These are phyloP conservation scores for Trypanosoma melophagium DNA, from an alignment of 208 protist species.

Conservation along the genomic window DNA sequence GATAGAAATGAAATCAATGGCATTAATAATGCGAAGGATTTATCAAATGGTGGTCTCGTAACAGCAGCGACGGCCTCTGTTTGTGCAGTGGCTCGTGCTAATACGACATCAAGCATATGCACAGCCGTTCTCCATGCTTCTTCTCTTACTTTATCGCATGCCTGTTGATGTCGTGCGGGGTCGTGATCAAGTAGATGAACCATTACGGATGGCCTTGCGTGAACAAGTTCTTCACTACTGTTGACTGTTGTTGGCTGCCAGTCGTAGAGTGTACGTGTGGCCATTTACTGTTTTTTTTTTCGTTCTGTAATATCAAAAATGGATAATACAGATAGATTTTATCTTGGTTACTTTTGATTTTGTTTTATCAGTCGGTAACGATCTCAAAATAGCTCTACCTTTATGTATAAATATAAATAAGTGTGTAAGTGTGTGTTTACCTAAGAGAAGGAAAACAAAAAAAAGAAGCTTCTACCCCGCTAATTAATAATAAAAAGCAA, in stretches of 20 bases:
- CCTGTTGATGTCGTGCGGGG: conserved; percentile 9
- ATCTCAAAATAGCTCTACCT: no score
- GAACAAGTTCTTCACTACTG: conserved; percentile 18
- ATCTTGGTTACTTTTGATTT: no score
- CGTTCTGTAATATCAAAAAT: no score
- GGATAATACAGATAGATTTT: no score
- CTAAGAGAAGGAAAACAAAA: no score
- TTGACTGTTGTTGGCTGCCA: background rate
- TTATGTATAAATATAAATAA: no score
- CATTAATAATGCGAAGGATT: conserved; percentile 1
- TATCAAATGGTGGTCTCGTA: conserved; percentile 28
- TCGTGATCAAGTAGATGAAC: conserved; percentile 12
- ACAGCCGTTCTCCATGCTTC: conserved; percentile 21
- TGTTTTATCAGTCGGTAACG: no score
- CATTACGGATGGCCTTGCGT: conserved; percentile 14
- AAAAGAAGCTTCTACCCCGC: no score
- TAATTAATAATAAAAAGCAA: no score
- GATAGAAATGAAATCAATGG: conserved; percentile 4
- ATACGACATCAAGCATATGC: conserved; percentile 42
- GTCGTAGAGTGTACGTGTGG: conserved; percentile 22
- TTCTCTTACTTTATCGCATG: conserved; percentile 11
- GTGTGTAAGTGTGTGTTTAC: no score
- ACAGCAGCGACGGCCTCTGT: conserved; percentile 10
- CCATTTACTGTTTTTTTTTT: no score
- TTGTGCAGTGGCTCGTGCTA: conserved; percentile 15